Percentiles rank a stretch among this genome's conserved stretches.
Conservation (phyloP, 805 yeast species). For the Groenewaldozyma salmanticensis region DNA sequence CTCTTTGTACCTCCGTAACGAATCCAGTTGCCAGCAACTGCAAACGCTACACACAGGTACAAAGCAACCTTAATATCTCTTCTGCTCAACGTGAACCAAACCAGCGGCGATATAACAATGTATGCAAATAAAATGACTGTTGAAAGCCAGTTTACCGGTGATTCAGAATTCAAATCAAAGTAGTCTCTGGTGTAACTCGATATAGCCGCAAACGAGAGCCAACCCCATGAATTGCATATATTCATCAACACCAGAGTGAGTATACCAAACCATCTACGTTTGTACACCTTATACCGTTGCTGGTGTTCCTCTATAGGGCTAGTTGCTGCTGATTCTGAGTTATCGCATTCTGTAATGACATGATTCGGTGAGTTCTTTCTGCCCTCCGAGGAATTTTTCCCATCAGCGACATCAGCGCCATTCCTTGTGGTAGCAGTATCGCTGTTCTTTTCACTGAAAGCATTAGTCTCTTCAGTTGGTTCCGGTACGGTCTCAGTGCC, state of each 20-base stretch:
- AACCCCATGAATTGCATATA: slow-evolving; percentile 26
- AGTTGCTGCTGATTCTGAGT: too few species aligned
- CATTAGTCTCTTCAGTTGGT: too few species aligned
- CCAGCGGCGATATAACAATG: slow-evolving; percentile 20
- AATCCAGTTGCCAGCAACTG: slow-evolving; percentile 24
- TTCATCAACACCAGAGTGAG: slow-evolving; percentile 22
- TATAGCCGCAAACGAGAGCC: slow-evolving; percentile 27
- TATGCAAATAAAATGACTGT: slow-evolving; percentile 25
- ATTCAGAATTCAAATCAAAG: slow-evolving; percentile 16
- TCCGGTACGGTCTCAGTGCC: too few species aligned
- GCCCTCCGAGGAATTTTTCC: too few species aligned
- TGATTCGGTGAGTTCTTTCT: too few species aligned
- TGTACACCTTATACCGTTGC: slow-evolving; percentile 20
- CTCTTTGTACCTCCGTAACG: slow-evolving; percentile 23
- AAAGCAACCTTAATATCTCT: slow-evolving; percentile 19
- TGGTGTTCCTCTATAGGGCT: background rate
- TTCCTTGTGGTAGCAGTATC: too few species aligned
- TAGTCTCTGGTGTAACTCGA: slow-evolving; percentile 18
- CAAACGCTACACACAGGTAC: slow-evolving; percentile 17
- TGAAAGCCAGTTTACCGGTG: slow-evolving; percentile 27
- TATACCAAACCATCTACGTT: slow-evolving; percentile 27
- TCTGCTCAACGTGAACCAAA: slow-evolving; percentile 18
- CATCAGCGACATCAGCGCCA: too few species aligned
- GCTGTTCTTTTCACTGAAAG: too few species aligned
- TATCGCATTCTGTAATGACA: too few species aligned